A percentile compares a stretch with the other conserved stretches of the same genome.
These are phyloP conservation scores for Triangularia verruculosa DNA, from an alignment of 2,329 filamentous ascomycete species.

Conservation along the genomic window DNA sequence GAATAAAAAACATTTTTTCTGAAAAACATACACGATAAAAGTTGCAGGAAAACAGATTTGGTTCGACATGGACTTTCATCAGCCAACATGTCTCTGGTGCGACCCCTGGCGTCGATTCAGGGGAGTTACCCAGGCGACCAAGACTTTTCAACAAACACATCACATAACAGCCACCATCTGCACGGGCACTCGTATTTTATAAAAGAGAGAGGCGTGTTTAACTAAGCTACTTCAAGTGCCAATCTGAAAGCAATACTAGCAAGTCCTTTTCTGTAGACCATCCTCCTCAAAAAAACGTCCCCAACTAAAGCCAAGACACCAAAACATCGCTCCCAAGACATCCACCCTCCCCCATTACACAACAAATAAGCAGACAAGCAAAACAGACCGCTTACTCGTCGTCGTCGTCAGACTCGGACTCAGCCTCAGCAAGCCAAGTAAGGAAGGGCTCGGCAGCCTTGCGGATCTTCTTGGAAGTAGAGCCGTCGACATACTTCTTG, in stretches of 20 bases:
- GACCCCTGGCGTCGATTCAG: too few relatives aligned
- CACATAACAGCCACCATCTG: background rate
- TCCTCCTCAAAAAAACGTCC: background rate
- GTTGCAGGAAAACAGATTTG: too few relatives aligned
- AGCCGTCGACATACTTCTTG: slow-evolving; percentile 94
- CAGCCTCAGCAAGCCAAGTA: slow-evolving; percentile 86
- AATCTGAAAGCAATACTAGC: background rate
- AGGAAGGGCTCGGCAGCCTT: slow-evolving; percentile 93
- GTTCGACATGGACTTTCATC: too few relatives aligned
- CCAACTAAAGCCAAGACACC: background rate
- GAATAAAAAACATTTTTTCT: too few relatives aligned
- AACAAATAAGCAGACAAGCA: background rate
- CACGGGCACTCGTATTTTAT: background rate
- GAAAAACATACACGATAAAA: too few relatives aligned
- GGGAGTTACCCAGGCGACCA: too few relatives aligned
- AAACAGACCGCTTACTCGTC: slow-evolving; percentile 37
- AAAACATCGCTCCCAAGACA: background rate
- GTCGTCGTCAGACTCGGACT: slow-evolving; percentile 66
- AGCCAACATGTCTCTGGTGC: too few relatives aligned
- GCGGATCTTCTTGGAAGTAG: slow-evolving; percentile 90
- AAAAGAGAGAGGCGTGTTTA: background rate
- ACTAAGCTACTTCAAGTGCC: background rate
- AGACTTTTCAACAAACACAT: background rate
- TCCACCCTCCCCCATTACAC: too few relatives aligned
- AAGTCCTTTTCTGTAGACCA: slow-evolving; percentile 4